Conservation (phyloP, 2,329 filamentous ascomycete genomes). For the Seiridium cupressi region DNA sequence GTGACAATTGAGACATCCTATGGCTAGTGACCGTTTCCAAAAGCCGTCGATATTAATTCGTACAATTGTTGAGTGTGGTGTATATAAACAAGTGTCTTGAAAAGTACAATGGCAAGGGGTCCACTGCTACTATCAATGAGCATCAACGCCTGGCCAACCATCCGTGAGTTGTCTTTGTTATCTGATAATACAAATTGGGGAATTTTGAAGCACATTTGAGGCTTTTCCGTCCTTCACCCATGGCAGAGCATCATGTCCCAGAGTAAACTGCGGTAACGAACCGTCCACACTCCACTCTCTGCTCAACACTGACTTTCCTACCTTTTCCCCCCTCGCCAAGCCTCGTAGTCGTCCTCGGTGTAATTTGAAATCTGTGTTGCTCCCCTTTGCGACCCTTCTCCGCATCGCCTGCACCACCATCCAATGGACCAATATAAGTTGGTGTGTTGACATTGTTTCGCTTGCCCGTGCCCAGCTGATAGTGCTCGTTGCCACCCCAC, state of each 20-base stretch:
- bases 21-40: no score
- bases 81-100: no score
- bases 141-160: no score
- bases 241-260: constrained; percentile 20
- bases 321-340: constrained; percentile 60
- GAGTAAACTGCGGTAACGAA: constrained; percentile 84
- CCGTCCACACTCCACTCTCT: constrained; percentile 83
- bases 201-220: no score
- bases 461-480: constrained; percentile 89
- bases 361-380: constrained; percentile 75
- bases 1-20: no score
- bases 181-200: no score
- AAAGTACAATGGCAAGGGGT: no score
- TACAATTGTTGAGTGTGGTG: no score
- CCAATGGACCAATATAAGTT: constrained; percentile 74
- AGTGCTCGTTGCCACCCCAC: constrained; percentile 95
- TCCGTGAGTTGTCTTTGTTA: no score
- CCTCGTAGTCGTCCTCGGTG: constrained; percentile 69
- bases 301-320: constrained; percentile 73
- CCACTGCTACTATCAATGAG: no score
- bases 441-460: constrained; percentile 76
- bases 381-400: constrained; percentile 60
- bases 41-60: no score
- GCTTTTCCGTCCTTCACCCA: neutral
- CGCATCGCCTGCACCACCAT: constrained; percentile 56